Percentiles rank a stretch among this genome's conserved stretches.
phyloP scores from a whole-genome alignment of 2,329 filamentous ascomycete species.

The Esteya vermicola region DNA sequence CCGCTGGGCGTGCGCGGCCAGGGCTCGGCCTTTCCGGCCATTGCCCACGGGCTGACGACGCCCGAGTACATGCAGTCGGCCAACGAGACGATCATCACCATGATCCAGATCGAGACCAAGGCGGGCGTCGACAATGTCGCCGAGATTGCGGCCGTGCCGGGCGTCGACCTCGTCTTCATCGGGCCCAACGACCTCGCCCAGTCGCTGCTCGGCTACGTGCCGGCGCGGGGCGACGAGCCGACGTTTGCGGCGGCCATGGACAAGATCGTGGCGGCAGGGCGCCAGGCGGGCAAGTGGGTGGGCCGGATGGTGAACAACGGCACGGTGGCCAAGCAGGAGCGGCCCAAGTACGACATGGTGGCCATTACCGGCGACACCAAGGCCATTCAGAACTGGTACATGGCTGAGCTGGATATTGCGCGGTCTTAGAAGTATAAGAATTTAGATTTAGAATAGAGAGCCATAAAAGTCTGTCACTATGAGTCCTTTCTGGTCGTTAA shows the following conservation, averaged over 20 bases:
- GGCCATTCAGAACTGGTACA: conserved; percentile 36
- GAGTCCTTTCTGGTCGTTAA: too few relatives aligned
- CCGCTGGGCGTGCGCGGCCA: conserved; percentile 33
- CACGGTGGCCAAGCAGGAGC: conserved; percentile 22
- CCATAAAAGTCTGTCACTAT: too few relatives aligned
- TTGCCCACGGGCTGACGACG: conserved; percentile 27
- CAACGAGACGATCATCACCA: conserved; percentile 29
- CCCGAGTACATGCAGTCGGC: conserved; percentile 35
- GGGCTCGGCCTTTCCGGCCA: conserved; percentile 33
- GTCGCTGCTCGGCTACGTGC: conserved; percentile 28
- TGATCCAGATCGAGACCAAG: conserved; percentile 29
- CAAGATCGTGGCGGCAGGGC: conserved; percentile 22
- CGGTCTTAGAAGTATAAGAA: conserved; percentile 14
- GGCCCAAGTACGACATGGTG: conserved; percentile 25
- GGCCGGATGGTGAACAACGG: conserved; percentile 32
- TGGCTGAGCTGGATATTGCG: conserved; percentile 23
- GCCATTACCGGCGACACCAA: conserved; percentile 29
- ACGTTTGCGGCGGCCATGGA: conserved; percentile 30
- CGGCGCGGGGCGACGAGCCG: conserved; percentile 30
- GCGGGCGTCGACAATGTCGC: conserved; percentile 30
- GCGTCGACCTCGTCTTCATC: conserved; percentile 29
- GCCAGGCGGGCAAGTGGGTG: conserved; percentile 35
- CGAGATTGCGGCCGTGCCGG: conserved; percentile 24
- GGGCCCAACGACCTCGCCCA: conserved; percentile 30
- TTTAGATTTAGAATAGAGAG: neutral